Evolutionary conservation across 75 land plant species (phyloP).

Genomic region (Sequoiadendron giganteum): DNA sequence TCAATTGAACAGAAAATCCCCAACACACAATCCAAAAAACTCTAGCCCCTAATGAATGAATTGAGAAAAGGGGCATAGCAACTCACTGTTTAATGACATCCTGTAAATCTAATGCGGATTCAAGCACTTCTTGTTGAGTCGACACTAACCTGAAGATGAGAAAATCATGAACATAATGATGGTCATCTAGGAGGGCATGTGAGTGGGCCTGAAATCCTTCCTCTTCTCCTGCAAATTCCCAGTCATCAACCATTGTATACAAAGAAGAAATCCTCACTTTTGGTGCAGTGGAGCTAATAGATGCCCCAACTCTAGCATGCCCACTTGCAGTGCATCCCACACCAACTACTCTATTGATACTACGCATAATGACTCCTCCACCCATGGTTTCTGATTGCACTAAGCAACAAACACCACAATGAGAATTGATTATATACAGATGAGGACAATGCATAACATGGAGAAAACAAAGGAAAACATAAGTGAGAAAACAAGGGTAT

Average conservation of each 20-base stretch:
- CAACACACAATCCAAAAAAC: background rate
- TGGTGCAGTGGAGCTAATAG: background rate
- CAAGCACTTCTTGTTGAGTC: constrained; percentile 17
- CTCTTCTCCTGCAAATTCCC: constrained; percentile 27
- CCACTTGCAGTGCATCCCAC: constrained; percentile 2
- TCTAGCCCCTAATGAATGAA: background rate
- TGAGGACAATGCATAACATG: no score
- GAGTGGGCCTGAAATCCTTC: background rate
- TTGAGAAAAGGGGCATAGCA: background rate
- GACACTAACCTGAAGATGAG: constrained; percentile 27
- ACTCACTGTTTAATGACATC: constrained; percentile 22
- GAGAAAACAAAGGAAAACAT: no score
- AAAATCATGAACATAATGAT: background rate
- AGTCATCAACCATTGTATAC: constrained; percentile 12
- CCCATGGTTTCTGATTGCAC: constrained; percentile 13
- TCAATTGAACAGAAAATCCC: no score
- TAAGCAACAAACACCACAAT: background rate
- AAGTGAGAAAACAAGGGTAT: no score
- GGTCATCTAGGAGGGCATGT: background rate
- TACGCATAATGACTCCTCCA: constrained; percentile 21
- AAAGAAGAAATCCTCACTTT: background rate
- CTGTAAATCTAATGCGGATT: constrained; percentile 23
- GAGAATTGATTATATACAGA: background rate
- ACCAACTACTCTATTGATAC: constrained; percentile 16
- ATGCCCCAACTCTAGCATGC: background rate